Evolutionary conservation across 2,329 filamentous ascomycete genomes (phyloP), one percentile per base, ranked within the genome.

Genomic region (Aspergillus terreus): DNA sequence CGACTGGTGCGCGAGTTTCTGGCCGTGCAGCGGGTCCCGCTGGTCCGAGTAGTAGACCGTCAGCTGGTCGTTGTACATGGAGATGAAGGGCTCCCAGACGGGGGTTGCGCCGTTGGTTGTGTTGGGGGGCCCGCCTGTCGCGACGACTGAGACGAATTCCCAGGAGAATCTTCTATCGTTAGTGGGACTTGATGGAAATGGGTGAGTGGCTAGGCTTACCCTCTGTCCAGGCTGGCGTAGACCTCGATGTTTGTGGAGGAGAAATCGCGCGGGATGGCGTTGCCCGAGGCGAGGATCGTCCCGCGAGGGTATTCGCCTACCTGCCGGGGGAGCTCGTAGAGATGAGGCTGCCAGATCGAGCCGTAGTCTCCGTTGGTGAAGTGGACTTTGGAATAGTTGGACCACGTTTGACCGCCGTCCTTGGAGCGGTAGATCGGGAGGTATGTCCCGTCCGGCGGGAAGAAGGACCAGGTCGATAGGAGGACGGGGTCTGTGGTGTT

Each of bases 1-100:
- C 15, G 75, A 74, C 66, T 86, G 82, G 66, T 87, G 84, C 7
- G 81, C 77, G 32, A 88, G 76, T 64, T 87, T 85, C 66, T 88
- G 85, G 14, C 83, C 84, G 62, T 87, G 76, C 1, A 70, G 71
- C 51, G 81, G 74, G 57, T 84, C 83, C 27, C 84, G 79, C 65
- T 87, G 85, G 66, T 88, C 85, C 2, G 83, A 84, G 72, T 86
- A 88, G 74, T 85, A 87, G 56, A 78, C 71, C 23, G 86, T 76
- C 4, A 88, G 69, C 43, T 80, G 71, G 49, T 78, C 73, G 49
- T 84, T 68, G 65, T 82, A 78, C 44, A 77, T 71, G 44, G 80
- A 62, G 27, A 88, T 68, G 64, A 85, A 87, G 1, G 85, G 86
- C 64, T 88, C 85, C 85, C 85, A 88, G 32, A 88, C 81, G 0